Conservation (phyloP, 208 protist species). For the Leishmania lainsoni region DNA sequence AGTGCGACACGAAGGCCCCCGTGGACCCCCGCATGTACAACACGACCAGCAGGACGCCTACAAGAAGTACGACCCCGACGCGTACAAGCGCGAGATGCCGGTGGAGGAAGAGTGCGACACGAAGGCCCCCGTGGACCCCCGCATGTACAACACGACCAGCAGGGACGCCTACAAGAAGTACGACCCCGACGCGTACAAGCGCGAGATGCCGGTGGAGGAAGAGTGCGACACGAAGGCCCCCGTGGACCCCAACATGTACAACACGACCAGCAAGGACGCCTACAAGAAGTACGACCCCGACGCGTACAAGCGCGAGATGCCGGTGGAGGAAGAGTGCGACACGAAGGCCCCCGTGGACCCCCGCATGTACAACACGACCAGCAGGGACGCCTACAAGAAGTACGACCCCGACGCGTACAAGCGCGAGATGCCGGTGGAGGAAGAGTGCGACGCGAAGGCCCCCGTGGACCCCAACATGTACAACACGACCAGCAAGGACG, state of each 20-base stretch:
- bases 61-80: slow-evolving; percentile 38
- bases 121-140: too few relatives aligned
- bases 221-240: too few relatives aligned
- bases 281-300: too few relatives aligned
- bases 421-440: neutral
- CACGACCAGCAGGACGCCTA: slow-evolving; percentile 33
- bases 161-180: too few relatives aligned
- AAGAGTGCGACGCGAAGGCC: neutral
- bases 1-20: slow-evolving; percentile 31
- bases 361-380: too few relatives aligned
- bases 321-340: neutral
- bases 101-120: too few relatives aligned
- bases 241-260: too few relatives aligned
- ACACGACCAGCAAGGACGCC: too few relatives aligned
- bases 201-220: too few relatives aligned
- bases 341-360: neutral
- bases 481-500: slow-evolving; percentile 52
- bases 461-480: slow-evolving; percentile 37
- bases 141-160: too few relatives aligned
- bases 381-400: too few relatives aligned
- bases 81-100: slow-evolving; percentile 32
- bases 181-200: too few relatives aligned
- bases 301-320: neutral
- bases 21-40: neutral
- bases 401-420: slow-evolving; percentile 35